Base-by-base conservation (phyloP, 352 stramenopile genomes). In the Phytophthora fragariaefolia region DNA sequence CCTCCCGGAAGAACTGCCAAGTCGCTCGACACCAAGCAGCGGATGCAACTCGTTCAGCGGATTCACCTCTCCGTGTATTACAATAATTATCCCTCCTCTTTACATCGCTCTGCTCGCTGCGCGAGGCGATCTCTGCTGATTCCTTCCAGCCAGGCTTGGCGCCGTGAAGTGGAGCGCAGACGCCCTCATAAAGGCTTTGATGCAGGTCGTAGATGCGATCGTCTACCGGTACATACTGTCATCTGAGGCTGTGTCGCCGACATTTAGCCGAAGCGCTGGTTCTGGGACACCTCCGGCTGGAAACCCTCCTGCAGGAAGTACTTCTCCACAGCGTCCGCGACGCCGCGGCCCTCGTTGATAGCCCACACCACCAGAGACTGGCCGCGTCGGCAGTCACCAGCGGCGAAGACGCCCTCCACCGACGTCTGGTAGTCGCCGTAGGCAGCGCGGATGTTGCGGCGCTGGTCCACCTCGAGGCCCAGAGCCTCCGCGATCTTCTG, bases 301-400 rank as follows among this genome's bases (percentile, higher is more conserved):
- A 87, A 89, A 1, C 84, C 86, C 58, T 92, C 84, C 57, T 86
- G 74, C 58, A 93, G 40, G 62, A 95, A 93, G 72, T 93, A 95
- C 59, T 90, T 87, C 68, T 95, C 84, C 47, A 95, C 86, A 15
- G 82, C 79, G 45, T 95, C 84, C 10, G 97, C 97, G 13, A 97
- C 94, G 26, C 96, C 93, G 51, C 97, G 92, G 18, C 97, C 97
- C 80, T 99, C 97, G 69, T 99, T 96, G 76, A 99, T 99, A 6
- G 97, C 97, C 97, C 97, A 99, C 20, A 99, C 97, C 22, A 99
- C 97, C 23, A 99, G 87, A 60, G 90, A 98, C 79, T 99, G 97
- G 36, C 97, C 97, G 36, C 97, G 89, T 48, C 97, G 91, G 80
- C 97, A 99, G 87, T 99, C 97, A 6, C 97, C 97, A 34, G 93